phyloP scores from a whole-genome alignment of 2,329 filamentous ascomycete genomes.

The Elsinoe perseae region DNA sequence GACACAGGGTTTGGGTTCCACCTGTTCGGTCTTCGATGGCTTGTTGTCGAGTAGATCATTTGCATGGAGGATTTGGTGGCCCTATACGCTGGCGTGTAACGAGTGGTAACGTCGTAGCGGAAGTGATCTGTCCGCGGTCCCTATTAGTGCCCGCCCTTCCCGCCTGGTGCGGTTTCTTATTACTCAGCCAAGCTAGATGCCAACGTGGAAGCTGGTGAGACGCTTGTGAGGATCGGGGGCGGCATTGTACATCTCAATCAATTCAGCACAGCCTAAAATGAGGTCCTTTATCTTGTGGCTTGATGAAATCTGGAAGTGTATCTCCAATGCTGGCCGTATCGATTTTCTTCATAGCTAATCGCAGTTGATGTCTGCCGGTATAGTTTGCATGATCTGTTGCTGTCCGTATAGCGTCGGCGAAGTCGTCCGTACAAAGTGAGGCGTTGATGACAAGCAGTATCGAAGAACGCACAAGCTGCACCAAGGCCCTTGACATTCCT shows the following conservation, averaged over 20 bases:
- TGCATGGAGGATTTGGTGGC: not conserved
- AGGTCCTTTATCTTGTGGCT: constrained; percentile 1
- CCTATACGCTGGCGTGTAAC: constrained; percentile 1
- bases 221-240: not conserved
- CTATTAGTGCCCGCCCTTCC: not conserved
- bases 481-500: not conserved
- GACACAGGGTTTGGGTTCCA: constrained; percentile 1
- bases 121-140: constrained; percentile 2
- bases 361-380: not conserved
- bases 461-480: constrained; percentile 8
- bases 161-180: constrained; percentile 6
- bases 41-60: not conserved
- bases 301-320: not conserved
- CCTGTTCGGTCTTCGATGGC: constrained; percentile 2
- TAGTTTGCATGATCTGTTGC: not conserved
- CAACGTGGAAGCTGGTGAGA: not conserved
- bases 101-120: not conserved
- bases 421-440: not conserved
- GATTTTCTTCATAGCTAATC: not conserved
- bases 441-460: not conserved
- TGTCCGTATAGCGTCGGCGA: not conserved
- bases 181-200: constrained; percentile 9
- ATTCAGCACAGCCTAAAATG: not conserved
- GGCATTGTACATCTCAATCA: constrained; percentile 1
- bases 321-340: not conserved